Evolutionary conservation across 2,329 filamentous ascomycete genomes (phyloP).

Genomic region (Raffaelea albimanens): DNA sequence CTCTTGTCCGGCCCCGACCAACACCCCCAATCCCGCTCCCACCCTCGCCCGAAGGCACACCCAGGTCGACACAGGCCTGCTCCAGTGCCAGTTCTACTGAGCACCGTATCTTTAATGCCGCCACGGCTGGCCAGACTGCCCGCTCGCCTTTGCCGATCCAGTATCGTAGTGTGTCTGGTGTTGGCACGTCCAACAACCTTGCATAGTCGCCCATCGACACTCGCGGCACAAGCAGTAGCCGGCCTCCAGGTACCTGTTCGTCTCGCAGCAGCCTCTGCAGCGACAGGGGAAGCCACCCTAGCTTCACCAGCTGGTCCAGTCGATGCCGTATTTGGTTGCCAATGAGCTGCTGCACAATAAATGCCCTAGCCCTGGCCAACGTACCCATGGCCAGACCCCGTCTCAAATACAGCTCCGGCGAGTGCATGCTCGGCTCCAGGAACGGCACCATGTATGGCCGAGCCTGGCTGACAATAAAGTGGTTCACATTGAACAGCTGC

Average conservation of each 20-base stretch:
- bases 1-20: no score
- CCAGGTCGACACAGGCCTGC: constrained; percentile 57
- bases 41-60: neutral
- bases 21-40: neutral
- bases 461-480: constrained; percentile 90
- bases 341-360: constrained; percentile 5
- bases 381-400: constrained; percentile 32
- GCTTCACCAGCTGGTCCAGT: constrained; percentile 66
- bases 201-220: constrained; percentile 61
- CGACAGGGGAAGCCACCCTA: constrained; percentile 60
- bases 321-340: constrained; percentile 53
- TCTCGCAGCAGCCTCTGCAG: constrained; percentile 73
- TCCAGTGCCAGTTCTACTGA: constrained; percentile 84
- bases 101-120: constrained; percentile 71
- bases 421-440: constrained; percentile 70
- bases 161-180: constrained; percentile 63
- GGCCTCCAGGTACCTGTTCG: constrained; percentile 62
- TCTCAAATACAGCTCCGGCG: constrained; percentile 58
- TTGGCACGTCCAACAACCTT: constrained; percentile 74
- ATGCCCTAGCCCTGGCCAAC: constrained; percentile 41
- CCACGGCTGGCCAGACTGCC: constrained; percentile 84
- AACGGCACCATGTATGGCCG: constrained; percentile 85
- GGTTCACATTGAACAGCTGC: constrained; percentile 85
- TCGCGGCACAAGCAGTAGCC: constrained; percentile 71
- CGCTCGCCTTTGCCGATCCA: constrained; percentile 81